Percentiles rank a stretch among this genome's conserved stretches.
phyloP scores from a whole-genome alignment of 768 basidiomycete species.

The Suillus tomentosus region DNA sequence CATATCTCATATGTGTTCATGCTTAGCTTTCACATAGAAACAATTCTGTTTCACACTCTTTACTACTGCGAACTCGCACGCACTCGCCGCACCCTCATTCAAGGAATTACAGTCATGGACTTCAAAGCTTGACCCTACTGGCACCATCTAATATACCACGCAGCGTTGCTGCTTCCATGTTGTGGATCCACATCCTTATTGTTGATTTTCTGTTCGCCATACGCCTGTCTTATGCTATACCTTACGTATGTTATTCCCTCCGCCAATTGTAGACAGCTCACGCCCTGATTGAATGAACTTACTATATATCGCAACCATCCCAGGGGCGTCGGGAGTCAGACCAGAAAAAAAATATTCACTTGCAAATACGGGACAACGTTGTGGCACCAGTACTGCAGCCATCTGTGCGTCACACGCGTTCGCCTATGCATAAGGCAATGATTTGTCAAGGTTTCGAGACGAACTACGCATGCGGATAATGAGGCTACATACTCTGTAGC shows the following conservation, averaged over 20 bases:
- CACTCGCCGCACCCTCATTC: constrained; percentile 75
- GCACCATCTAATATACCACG: constrained; percentile 46
- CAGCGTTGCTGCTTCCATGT: constrained; percentile 1
- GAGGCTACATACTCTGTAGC: background rate
- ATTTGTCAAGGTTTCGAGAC: background rate
- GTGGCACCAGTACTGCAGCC: background rate
- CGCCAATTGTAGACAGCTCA: constrained; percentile 2
- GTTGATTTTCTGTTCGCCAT: constrained; percentile 22
- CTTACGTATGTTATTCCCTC: constrained; percentile 20
- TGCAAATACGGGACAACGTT: background rate
- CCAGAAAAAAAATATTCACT: background rate
- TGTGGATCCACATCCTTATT: constrained; percentile 6
- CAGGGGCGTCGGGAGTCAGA: background rate
- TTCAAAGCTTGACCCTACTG: constrained; percentile 81
- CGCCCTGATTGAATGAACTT: background rate
- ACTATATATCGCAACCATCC: background rate
- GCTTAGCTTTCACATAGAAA: constrained; percentile 50
- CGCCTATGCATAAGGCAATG: background rate
- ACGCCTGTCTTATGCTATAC: constrained; percentile 30
- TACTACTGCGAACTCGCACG: constrained; percentile 90
- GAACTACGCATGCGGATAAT: background rate
- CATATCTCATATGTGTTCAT: background rate
- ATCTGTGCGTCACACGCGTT: constrained; percentile 3
- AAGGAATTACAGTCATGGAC: constrained; percentile 90
- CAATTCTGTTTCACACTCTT: constrained; percentile 88